phyloP scores from a whole-genome alignment of 1,284 basidiomycete genomes.

The Ustilago curta region DNA sequence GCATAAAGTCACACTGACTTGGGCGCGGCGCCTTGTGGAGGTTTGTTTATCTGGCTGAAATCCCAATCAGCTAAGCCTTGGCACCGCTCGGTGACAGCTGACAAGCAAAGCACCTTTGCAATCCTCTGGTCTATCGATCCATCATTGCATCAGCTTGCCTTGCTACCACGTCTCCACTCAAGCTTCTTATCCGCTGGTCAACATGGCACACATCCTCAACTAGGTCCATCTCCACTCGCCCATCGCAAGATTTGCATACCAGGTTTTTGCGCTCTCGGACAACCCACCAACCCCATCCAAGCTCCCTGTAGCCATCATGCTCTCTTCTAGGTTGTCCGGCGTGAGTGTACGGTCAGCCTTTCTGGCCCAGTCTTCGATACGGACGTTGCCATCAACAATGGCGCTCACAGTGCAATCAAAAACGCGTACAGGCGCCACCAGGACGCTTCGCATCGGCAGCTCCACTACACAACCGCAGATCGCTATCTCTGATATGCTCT shows the following conservation, averaged over 20 bases:
- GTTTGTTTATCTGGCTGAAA: not conserved
- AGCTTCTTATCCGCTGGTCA: not conserved
- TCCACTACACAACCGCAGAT: constrained; percentile 32
- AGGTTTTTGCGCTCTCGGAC: not conserved
- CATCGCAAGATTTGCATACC: not conserved
- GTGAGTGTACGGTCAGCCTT: not conserved
- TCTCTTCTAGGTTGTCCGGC: not conserved
- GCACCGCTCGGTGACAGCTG: not conserved
- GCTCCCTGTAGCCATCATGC: not conserved
- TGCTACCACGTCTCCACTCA: not conserved
- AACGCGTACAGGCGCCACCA: not conserved
- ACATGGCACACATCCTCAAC: not conserved
- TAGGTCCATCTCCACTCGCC: not conserved
- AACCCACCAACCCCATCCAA: too few species aligned
- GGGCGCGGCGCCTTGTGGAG: not conserved
- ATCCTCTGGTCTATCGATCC: not conserved
- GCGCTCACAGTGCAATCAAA: not conserved
- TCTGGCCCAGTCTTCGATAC: constrained; percentile 2
- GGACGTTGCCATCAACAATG: not conserved
- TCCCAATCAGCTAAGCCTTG: constrained; percentile 3
- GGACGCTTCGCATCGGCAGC: constrained; percentile 27
- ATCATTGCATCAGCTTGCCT: not conserved
- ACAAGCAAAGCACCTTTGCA: not conserved
- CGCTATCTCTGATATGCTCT: constrained; percentile 38
- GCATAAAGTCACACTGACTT: too few species aligned